Conservation (phyloP, 495 filamentous ascomycete genomes). For the Letharia columbiana region DNA sequence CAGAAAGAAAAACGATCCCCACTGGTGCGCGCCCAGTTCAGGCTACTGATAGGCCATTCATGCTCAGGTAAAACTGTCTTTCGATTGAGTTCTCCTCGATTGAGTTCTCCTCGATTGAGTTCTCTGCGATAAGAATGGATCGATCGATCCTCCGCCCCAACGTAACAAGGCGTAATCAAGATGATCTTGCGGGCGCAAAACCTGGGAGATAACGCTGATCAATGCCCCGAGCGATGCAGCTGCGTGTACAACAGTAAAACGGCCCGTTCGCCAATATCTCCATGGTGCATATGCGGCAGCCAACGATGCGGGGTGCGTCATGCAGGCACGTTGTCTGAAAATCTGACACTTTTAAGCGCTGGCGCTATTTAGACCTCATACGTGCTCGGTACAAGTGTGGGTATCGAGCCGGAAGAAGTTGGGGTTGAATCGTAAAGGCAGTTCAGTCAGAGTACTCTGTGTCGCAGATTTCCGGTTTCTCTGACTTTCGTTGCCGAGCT, state of each 20-base stretch:
- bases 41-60: no score
- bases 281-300: background rate
- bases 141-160: background rate
- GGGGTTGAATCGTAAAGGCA: no score
- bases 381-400: background rate
- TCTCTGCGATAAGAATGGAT: background rate
- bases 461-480: no score
- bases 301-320: background rate
- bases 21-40: no score
- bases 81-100: background rate
- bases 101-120: background rate
- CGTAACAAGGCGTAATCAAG: background rate
- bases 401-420: background rate
- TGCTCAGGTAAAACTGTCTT: no score
- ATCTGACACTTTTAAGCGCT: background rate
- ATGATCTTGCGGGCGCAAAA: background rate
- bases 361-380: background rate
- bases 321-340: background rate
- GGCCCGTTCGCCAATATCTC: background rate
- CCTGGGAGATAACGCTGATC: background rate
- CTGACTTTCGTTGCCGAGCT: background rate
- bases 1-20: no score
- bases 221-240: background rate
- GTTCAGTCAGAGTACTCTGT: no score
- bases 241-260: background rate